Conservation (phyloP, 2,329 filamentous ascomycete genomes). For the Curvularia sp. region DNA sequence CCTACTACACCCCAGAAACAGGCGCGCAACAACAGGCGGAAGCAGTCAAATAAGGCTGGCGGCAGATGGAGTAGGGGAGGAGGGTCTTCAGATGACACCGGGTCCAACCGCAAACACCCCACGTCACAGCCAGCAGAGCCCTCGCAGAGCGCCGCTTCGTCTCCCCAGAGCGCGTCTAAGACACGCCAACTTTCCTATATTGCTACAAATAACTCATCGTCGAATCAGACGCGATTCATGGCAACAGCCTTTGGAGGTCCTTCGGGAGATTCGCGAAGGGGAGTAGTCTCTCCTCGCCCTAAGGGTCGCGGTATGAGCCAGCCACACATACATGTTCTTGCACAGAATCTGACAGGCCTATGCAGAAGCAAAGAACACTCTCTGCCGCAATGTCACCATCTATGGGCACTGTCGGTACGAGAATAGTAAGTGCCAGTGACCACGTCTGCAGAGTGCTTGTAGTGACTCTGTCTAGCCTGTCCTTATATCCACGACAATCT, state of each 20-base stretch:
- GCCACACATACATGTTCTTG: slow-evolving; percentile 9
- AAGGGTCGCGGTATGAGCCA: slow-evolving; percentile 52
- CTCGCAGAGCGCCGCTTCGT: slow-evolving; percentile 22
- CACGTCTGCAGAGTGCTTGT: slow-evolving; percentile 14
- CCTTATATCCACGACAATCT: slow-evolving; percentile 85
- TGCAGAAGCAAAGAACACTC: slow-evolving; percentile 78
- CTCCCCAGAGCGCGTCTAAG: slow-evolving; percentile 29
- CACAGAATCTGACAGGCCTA: slow-evolving; percentile 29
- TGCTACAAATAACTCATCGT: slow-evolving; percentile 25
- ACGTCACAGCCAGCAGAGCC: slow-evolving; percentile 29
- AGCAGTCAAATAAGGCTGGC: slow-evolving; percentile 34
- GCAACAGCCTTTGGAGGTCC: slow-evolving; percentile 47
- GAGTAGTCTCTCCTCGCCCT: slow-evolving; percentile 52
- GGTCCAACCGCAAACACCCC: slow-evolving; percentile 33
- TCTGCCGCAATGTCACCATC: slow-evolving; percentile 91
- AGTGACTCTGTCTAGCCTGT: slow-evolving; percentile 58
- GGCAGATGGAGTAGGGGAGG: slow-evolving; percentile 42
- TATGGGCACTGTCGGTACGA: slow-evolving; percentile 93
- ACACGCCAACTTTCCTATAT: slow-evolving; percentile 26
- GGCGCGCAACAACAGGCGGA: slow-evolving; percentile 35
- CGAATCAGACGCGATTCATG: slow-evolving; percentile 43
- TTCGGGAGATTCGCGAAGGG: slow-evolving; percentile 52
- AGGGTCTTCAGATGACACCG: slow-evolving; percentile 39
- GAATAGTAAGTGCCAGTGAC: slow-evolving; percentile 63
- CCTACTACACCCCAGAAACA: slow-evolving; percentile 38